Conservation (phyloP, 192 early-diverging fungal species). For the Cladochytrium replicatum region DNA sequence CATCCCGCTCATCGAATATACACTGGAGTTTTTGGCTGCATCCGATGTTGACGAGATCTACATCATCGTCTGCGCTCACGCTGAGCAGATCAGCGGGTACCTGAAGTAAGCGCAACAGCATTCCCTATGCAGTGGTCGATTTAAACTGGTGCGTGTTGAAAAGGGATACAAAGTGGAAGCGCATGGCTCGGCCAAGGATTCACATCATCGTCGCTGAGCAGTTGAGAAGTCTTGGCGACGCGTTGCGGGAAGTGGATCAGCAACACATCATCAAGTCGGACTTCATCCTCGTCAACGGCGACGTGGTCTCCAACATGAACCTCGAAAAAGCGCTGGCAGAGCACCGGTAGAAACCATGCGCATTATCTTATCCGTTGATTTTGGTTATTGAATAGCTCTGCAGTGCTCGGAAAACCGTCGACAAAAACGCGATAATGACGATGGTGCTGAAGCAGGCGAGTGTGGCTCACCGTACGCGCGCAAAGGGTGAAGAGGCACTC, state of each 20-base stretch:
- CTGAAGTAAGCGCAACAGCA: constrained; percentile 46
- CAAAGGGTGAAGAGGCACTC: constrained; percentile 62
- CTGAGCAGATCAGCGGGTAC: constrained; percentile 73
- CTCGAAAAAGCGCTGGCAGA: constrained; percentile 62
- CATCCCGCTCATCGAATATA: constrained; percentile 93
- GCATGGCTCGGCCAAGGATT: constrained; percentile 55
- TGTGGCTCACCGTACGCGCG: constrained; percentile 10
- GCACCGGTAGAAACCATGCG: constrained; percentile 42
- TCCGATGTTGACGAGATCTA: constrained; percentile 80
- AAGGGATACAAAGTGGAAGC: constrained; percentile 64
- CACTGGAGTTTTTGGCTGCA: constrained; percentile 81
- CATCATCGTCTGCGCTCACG: constrained; percentile 74
- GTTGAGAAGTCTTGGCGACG: constrained; percentile 79
- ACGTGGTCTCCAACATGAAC: constrained; percentile 86
- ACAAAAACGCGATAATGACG: constrained; percentile 89
- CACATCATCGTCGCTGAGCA: constrained; percentile 61
- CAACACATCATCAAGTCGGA: constrained; percentile 70
- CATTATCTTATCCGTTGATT: constrained; percentile 1
- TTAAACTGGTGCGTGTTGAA: background rate
- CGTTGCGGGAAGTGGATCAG: constrained; percentile 77
- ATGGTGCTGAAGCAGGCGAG: constrained; percentile 69
- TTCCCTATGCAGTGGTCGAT: background rate
- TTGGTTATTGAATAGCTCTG: constrained; percentile 1
- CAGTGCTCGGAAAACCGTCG: constrained; percentile 51
- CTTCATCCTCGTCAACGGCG: constrained; percentile 85